Conservation (phyloP, 306 rosid genomes). For the Lathyrus oleraceus region DNA sequence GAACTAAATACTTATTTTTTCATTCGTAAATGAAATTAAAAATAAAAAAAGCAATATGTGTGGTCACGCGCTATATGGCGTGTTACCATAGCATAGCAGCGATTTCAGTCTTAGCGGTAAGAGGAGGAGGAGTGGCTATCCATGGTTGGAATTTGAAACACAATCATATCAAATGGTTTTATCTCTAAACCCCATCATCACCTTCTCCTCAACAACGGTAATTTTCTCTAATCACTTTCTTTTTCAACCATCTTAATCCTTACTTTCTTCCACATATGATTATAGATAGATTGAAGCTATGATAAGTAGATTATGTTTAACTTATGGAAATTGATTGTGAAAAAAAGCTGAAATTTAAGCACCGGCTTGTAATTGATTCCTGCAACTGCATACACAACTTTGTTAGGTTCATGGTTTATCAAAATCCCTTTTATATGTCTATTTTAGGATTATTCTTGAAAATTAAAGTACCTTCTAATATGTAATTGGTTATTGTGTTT, state of each 20-base stretch:
- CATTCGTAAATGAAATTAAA: no score
- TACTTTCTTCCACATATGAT: background rate
- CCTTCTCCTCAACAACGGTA: conserved; percentile 67
- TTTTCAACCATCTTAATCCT: background rate
- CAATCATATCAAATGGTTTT: conserved; percentile 55
- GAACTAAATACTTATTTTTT: no score
- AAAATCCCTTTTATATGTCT: background rate
- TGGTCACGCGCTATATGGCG: conserved; percentile 29
- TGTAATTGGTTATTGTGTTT: background rate
- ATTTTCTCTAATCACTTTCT: background rate
- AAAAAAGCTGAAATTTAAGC: conserved; percentile 17
- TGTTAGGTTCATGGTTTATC: background rate
- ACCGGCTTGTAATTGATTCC: background rate
- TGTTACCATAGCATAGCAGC: conserved; percentile 10
- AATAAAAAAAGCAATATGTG: background rate
- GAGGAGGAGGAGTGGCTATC: conserved; percentile 38
- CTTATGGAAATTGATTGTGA: background rate
- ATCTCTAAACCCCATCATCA: conserved; percentile 53
- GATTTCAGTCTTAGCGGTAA: conserved; percentile 16
- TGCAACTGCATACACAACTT: conserved; percentile 1
- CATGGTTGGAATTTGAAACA: conserved; percentile 56
- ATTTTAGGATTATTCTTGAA: conserved; percentile 14
- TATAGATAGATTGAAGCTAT: conserved; percentile 6
- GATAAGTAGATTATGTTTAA: background rate
- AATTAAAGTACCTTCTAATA: conserved; percentile 7